Evolutionary conservation across 2,329 filamentous ascomycete species (phyloP).

Genomic region (Claviceps citrina): DNA sequence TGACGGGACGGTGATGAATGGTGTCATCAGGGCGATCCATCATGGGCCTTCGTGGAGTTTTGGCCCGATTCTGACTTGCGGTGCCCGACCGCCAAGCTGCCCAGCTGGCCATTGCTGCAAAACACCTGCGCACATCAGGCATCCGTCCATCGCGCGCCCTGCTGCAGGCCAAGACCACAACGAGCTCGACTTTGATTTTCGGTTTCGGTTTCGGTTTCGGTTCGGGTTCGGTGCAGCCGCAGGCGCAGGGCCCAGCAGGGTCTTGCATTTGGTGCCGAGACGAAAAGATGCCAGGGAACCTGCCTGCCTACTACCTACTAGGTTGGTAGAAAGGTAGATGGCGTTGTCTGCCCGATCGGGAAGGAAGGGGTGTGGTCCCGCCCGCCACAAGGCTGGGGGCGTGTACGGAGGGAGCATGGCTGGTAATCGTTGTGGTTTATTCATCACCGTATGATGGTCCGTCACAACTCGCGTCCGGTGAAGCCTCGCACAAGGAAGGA

Average conservation of each 20-base stretch:
- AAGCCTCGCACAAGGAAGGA: not conserved
- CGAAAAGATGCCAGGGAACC: too few relatives aligned
- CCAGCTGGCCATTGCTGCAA: too few relatives aligned
- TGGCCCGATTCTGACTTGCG: not conserved
- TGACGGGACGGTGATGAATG: not conserved
- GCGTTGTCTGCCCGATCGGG: not conserved
- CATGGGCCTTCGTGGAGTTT: not conserved
- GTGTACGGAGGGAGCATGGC: not conserved
- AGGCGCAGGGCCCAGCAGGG: too few relatives aligned
- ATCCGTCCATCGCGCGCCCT: too few relatives aligned
- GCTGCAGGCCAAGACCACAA: too few relatives aligned
- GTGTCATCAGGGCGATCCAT: not conserved
- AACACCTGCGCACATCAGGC: too few relatives aligned
- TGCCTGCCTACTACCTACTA: too few relatives aligned
- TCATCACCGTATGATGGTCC: too few relatives aligned
- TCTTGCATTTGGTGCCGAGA: conserved; percentile 1
- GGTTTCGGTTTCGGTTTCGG: not conserved
- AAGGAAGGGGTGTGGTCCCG: conserved; percentile 2
- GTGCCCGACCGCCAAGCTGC: too few relatives aligned
- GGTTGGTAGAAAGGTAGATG: too few relatives aligned
- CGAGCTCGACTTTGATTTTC: too few relatives aligned
- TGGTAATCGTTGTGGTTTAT: too few relatives aligned
- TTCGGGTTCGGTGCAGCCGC: not conserved
- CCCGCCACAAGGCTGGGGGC: not conserved
- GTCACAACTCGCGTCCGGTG: not conserved